A percentile compares a stretch with the other conserved stretches of the same genome.
Conservation (phyloP, 805 yeast genomes). For the Saccharomycopsis fibuligera region DNA sequence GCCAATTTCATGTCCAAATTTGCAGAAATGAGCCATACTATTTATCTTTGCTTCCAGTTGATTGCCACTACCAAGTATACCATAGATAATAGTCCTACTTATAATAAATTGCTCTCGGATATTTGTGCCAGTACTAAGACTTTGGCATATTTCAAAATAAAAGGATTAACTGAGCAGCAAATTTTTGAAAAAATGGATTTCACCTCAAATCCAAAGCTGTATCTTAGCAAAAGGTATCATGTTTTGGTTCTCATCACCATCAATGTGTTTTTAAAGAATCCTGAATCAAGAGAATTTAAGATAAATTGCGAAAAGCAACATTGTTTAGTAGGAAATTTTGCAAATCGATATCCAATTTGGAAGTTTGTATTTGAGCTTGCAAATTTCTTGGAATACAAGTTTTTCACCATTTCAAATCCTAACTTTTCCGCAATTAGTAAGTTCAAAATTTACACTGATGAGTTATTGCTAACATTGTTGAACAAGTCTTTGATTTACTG, state of each 20-base stretch:
- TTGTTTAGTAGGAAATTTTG: neutral
- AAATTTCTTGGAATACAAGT: conserved; percentile 4
- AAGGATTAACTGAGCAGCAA: conserved; percentile 8
- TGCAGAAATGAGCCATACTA: neutral
- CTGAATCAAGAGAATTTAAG: conserved; percentile 1
- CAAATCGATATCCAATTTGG: conserved; percentile 9
- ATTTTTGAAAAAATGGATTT: conserved; percentile 41
- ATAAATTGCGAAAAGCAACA: conserved; percentile 9
- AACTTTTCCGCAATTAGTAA: neutral
- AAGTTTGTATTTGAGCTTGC: conserved; percentile 14
- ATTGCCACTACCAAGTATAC: neutral
- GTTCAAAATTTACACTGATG: conserved; percentile 10
- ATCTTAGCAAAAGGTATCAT: conserved; percentile 36
- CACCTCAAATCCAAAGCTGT: conserved; percentile 37
- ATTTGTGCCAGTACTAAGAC: conserved; percentile 5
- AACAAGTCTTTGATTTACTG: conserved; percentile 16
- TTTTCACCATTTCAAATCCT: conserved; percentile 16
- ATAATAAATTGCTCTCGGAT: neutral
- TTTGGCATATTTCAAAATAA: neutral
- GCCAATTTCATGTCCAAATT: neutral
- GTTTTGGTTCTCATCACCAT: conserved; percentile 2
- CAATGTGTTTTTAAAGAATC: conserved; percentile 1
- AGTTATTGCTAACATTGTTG: conserved; percentile 6
- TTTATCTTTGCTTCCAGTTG: neutral
- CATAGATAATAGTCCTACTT: neutral